A percentile compares a stretch with the other conserved stretches of the same genome.
phyloP scores from a whole-genome alignment of 2,329 filamentous ascomycete species.

The Teratosphaeria zuluensis region DNA sequence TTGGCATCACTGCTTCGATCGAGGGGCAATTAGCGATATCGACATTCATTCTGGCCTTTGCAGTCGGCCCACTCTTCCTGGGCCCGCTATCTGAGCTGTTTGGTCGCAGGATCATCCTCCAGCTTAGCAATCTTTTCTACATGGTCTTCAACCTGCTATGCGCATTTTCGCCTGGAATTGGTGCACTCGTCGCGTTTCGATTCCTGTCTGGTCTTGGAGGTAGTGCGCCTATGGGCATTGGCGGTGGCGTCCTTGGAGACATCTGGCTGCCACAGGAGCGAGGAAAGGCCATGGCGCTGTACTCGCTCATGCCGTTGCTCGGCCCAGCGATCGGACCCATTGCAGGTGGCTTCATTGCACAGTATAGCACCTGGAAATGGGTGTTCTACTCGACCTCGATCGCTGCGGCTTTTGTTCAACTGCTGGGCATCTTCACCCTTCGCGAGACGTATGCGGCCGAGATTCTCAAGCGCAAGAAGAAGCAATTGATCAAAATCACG shows the following conservation, averaged over 20 bases:
- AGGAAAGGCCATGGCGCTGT: slow-evolving; percentile 53
- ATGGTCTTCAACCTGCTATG: slow-evolving; percentile 29
- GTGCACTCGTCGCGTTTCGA: slow-evolving; percentile 28
- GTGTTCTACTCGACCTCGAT: slow-evolving; percentile 61
- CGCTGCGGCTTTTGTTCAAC: slow-evolving; percentile 50
- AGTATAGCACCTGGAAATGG: slow-evolving; percentile 62
- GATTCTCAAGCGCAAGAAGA: slow-evolving; percentile 50
- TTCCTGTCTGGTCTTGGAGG: slow-evolving; percentile 30
- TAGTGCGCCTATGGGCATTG: slow-evolving; percentile 28
- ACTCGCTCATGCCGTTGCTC: slow-evolving; percentile 53
- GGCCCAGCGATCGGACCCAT: slow-evolving; percentile 59
- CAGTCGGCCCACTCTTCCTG: slow-evolving; percentile 28
- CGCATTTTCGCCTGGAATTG: slow-evolving; percentile 25
- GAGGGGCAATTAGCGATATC: slow-evolving; percentile 24
- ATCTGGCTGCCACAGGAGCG: slow-evolving; percentile 52
- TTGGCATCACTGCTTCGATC: slow-evolving; percentile 12
- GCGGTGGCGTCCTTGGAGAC: slow-evolving; percentile 38
- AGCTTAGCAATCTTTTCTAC: slow-evolving; percentile 29
- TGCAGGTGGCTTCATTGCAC: slow-evolving; percentile 54
- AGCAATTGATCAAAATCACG: slow-evolving; percentile 48
- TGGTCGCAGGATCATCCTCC: slow-evolving; percentile 26
- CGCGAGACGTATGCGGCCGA: slow-evolving; percentile 58
- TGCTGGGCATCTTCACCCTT: slow-evolving; percentile 51
- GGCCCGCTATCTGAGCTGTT: slow-evolving; percentile 29
- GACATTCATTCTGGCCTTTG: slow-evolving; percentile 30